These are phyloP conservation scores for Prunus mume DNA, from an alignment of 306 rosid species.

Conservation along the genomic window DNA sequence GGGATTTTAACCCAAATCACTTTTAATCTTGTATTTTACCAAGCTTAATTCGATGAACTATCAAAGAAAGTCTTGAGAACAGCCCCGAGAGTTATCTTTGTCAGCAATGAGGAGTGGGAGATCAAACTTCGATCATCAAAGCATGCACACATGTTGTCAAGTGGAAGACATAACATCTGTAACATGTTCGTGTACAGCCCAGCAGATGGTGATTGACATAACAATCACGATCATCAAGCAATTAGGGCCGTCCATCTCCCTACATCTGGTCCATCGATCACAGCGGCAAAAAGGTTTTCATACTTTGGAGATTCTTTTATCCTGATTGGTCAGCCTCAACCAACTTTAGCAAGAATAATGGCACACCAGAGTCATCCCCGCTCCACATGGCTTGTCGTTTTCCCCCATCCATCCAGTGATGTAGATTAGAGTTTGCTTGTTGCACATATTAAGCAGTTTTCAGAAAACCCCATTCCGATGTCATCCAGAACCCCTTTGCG, in stretches of 20 bases:
- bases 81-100: too few species aligned
- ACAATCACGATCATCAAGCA: background rate
- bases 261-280: background rate
- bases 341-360: slow-evolving; percentile 23
- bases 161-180: background rate
- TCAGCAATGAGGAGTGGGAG: too few species aligned
- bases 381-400: slow-evolving; percentile 58
- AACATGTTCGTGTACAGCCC: slow-evolving; percentile 2
- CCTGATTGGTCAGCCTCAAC: slow-evolving; percentile 21
- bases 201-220: background rate
- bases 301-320: slow-evolving; percentile 1
- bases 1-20: background rate
- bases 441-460: slow-evolving; percentile 23
- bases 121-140: too few species aligned
- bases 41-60: too few species aligned
- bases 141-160: background rate
- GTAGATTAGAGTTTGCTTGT: slow-evolving; percentile 24
- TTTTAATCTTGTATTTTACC: too few species aligned
- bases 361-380: slow-evolving; percentile 25
- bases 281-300: background rate
- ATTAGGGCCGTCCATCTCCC: slow-evolving; percentile 4
- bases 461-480: slow-evolving; percentile 34
- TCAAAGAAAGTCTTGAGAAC: too few species aligned
- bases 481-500: slow-evolving; percentile 53
- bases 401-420: slow-evolving; percentile 27